Evolutionary conservation across 2,329 filamentous ascomycete species (phyloP).

Genomic region (Xylaria sp.): DNA sequence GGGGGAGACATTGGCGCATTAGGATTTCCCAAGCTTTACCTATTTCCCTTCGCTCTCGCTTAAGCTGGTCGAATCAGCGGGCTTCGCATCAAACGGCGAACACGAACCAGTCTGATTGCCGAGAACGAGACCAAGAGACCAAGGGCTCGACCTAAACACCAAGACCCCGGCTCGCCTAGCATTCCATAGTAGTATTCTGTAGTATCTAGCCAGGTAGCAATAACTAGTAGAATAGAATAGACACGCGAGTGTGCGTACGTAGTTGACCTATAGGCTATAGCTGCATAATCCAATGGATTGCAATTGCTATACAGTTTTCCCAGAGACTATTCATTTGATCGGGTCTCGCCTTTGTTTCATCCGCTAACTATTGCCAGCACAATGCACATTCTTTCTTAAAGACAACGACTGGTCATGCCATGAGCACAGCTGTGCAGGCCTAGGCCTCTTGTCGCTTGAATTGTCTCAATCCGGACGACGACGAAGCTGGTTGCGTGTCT

Average conservation of each 20-base stretch:
- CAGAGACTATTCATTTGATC: background rate
- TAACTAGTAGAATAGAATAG: background rate
- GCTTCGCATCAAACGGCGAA: slow-evolving; percentile 32
- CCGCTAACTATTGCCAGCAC: background rate
- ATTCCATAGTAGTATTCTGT: background rate
- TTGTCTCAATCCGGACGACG: slow-evolving; percentile 30
- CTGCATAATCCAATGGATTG: slow-evolving; percentile 12
- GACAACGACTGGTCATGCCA: slow-evolving; percentile 24
- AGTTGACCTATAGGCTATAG: background rate
- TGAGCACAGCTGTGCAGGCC: slow-evolving; percentile 24
- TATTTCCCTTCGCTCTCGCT: slow-evolving; percentile 31
- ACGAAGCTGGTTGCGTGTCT: slow-evolving; percentile 21
- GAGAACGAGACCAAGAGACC: slow-evolving; percentile 31
- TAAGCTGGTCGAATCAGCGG: slow-evolving; percentile 34
- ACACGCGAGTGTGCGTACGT: too few relatives aligned
- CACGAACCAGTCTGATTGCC: slow-evolving; percentile 34
- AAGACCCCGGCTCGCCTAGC: slow-evolving; percentile 5
- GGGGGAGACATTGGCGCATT: background rate
- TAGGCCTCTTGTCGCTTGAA: slow-evolving; percentile 31
- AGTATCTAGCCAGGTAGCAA: background rate
- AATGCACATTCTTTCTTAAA: slow-evolving; percentile 13
- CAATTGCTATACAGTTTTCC: background rate
- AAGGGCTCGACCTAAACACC: slow-evolving; percentile 20
- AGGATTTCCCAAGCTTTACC: slow-evolving; percentile 5
- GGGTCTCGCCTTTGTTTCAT: slow-evolving; percentile 31